Conservation (phyloP, 306 rosid genomes). For the Fragaria iinumae region DNA sequence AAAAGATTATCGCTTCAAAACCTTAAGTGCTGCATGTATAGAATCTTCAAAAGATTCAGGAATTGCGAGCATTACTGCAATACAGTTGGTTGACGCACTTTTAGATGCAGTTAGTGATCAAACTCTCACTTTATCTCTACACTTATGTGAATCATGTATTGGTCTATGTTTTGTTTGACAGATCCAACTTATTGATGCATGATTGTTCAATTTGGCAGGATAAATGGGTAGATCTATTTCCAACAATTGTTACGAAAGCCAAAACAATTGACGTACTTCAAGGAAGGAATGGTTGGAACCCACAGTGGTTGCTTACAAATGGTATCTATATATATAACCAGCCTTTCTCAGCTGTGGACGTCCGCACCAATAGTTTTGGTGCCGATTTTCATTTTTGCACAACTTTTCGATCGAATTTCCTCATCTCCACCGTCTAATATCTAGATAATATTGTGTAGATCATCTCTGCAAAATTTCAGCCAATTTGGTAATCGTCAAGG, state of each 20-base stretch:
- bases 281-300: conserved; percentile 40
- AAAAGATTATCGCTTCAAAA: conserved; percentile 22
- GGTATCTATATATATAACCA: no score
- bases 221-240: conserved; percentile 59
- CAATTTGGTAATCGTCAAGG: no score
- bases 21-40: conserved; percentile 9
- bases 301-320: conserved; percentile 48
- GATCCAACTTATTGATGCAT: background rate
- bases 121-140: background rate
- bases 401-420: no score
- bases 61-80: conserved; percentile 39
- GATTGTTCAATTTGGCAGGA: conserved; percentile 31
- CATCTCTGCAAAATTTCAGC: no score
- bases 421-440: no score
- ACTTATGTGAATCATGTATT: background rate
- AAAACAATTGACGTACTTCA: conserved; percentile 47
- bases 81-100: conserved; percentile 50
- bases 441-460: no score
- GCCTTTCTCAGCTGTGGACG: no score
- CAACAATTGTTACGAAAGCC: conserved; percentile 56
- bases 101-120: conserved; percentile 43
- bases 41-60: conserved; percentile 66
- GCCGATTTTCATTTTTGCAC: no score
- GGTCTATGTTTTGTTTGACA: background rate
- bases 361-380: no score